These are phyloP conservation scores for Sporothrix globosa DNA, from an alignment of 2,329 filamentous ascomycete genomes.

Conservation along the genomic window DNA sequence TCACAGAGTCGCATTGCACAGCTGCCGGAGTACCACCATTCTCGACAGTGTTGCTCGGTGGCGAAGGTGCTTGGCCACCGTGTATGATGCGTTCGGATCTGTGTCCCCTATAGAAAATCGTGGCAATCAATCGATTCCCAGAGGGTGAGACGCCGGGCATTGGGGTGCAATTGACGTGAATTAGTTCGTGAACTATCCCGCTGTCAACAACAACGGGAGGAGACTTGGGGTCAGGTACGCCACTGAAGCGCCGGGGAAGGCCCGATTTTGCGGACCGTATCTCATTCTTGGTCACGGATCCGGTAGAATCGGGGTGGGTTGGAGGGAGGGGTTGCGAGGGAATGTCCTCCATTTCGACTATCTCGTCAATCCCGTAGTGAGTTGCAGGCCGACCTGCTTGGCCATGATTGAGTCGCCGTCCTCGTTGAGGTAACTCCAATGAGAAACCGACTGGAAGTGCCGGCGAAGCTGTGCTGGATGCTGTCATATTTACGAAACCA, in stretches of 20 bases:
- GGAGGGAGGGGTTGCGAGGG: conserved; percentile 38
- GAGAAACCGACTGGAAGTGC: conserved; percentile 31
- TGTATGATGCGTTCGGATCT: conserved; percentile 35
- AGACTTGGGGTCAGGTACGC: conserved; percentile 61
- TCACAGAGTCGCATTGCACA: not conserved
- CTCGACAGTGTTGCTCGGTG: conserved; percentile 35
- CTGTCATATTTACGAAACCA: conserved; percentile 22
- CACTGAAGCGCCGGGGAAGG: conserved; percentile 57
- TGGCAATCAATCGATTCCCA: conserved; percentile 61
- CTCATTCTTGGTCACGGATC: not conserved
- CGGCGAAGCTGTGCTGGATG: conserved; percentile 25
- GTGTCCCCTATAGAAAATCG: conserved; percentile 63
- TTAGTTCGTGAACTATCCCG: conserved; percentile 64
- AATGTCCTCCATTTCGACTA: conserved; percentile 57
- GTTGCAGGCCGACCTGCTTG: conserved; percentile 48
- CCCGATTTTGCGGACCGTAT: conserved; percentile 41
- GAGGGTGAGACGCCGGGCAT: conserved; percentile 47
- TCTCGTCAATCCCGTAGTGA: conserved; percentile 66
- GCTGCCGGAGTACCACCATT: too few relatives aligned
- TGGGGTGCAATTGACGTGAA: conserved; percentile 65
- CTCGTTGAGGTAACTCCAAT: conserved; percentile 64
- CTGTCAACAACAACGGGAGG: conserved; percentile 65
- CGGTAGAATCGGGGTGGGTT: not conserved
- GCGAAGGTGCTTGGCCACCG: conserved; percentile 38
- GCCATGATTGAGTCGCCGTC: conserved; percentile 53